phyloP scores from a whole-genome alignment of 768 basidiomycete species.

The Zangia roseola region DNA sequence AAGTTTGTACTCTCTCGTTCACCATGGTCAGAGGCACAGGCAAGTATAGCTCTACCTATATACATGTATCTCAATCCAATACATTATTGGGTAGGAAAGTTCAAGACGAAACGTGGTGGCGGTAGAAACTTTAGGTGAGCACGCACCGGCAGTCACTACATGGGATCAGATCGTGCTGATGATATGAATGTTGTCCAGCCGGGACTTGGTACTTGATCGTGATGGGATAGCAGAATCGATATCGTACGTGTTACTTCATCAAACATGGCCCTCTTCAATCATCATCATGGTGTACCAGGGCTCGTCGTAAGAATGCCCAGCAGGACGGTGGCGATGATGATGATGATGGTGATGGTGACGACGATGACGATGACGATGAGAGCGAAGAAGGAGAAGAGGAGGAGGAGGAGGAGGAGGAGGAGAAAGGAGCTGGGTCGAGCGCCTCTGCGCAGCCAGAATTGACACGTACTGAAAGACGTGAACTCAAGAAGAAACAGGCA shows the following conservation, averaged over 20 bases:
- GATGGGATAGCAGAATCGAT: slow-evolving; percentile 53
- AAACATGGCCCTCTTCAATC: slow-evolving; percentile 13
- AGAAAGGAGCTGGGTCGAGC: slow-evolving; percentile 35
- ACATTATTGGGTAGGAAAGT: slow-evolving; percentile 53
- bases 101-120: slow-evolving; percentile 85
- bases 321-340: slow-evolving; percentile 41
- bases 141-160: neutral
- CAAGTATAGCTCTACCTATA: neutral
- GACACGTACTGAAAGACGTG: slow-evolving; percentile 69
- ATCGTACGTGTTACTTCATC: slow-evolving; percentile 38
- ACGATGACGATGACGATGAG: slow-evolving; percentile 40
- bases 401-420: slow-evolving; percentile 42
- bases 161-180: slow-evolving; percentile 11
- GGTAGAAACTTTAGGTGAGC: slow-evolving; percentile 79
- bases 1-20: neutral
- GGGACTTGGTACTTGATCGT: slow-evolving; percentile 57
- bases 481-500: slow-evolving; percentile 80
- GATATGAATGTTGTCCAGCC: slow-evolving; percentile 36
- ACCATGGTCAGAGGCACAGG: slow-evolving; percentile 36
- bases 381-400: slow-evolving; percentile 42
- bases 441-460: slow-evolving; percentile 50
- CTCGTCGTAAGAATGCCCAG: slow-evolving; percentile 24
- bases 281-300: slow-evolving; percentile 5
- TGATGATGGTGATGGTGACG: slow-evolving; percentile 41
- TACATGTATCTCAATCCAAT: neutral